Conservation (phyloP, 345 rosid species). For the Pseudoturritis turrita region DNA sequence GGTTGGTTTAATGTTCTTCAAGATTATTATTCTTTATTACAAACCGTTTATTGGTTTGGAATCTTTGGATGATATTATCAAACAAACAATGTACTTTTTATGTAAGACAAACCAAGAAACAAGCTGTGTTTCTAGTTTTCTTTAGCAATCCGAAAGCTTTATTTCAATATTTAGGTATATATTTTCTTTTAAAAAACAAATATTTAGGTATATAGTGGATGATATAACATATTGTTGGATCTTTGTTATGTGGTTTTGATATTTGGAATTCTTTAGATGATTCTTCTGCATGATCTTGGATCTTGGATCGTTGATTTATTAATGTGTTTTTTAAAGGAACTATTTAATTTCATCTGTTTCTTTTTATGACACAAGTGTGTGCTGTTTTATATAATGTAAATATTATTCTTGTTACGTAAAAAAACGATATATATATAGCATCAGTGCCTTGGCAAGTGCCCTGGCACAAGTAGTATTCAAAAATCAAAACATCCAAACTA, state of each 20-base stretch:
- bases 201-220: not conserved
- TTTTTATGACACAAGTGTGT: constrained; percentile 20
- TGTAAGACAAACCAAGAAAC: constrained; percentile 8
- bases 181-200: too few species aligned
- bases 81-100: constrained; percentile 21
- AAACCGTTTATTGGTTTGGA: constrained; percentile 10
- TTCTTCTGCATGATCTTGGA: constrained; percentile 32
- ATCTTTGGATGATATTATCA: constrained; percentile 14
- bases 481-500: not conserved
- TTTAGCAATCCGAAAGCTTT: not conserved
- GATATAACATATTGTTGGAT: constrained; percentile 10
- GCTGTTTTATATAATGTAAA: not conserved
- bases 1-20: constrained; percentile 17
- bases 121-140: constrained; percentile 14
- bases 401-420: not conserved
- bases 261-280: constrained; percentile 23
- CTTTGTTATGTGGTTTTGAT: constrained; percentile 14
- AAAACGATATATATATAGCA: not conserved
- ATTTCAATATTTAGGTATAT: too few species aligned
- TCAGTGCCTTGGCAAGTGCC: too few species aligned
- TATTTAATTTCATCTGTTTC: constrained; percentile 15
- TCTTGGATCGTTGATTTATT: constrained; percentile 21
- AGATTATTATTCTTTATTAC: constrained; percentile 13
- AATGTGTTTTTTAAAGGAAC: constrained; percentile 7
- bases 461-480: too few species aligned